A percentile compares a stretch with the other conserved stretches of the same genome.
phyloP scores from a whole-genome alignment of 345 rosid genomes.

The Luvunga scandens region DNA sequence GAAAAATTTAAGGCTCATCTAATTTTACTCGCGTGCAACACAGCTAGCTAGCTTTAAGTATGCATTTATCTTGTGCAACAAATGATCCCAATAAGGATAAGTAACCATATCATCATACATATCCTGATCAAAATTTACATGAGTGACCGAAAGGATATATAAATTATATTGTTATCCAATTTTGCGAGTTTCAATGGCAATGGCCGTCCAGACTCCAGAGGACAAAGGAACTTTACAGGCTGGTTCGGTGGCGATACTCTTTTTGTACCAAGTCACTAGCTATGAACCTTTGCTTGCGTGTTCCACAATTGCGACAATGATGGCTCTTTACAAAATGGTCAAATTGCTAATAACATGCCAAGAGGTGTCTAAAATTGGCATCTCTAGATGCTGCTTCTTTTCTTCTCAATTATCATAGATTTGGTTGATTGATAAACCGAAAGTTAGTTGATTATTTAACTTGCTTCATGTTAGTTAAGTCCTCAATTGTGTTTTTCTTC shows the following conservation, averaged over 20 bases:
- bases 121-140: too few relatives aligned
- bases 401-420: not conserved
- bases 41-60: not conserved
- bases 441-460: not conserved
- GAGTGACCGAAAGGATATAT: too few relatives aligned
- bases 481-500: too few relatives aligned
- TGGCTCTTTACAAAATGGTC: not conserved
- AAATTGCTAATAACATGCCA: not conserved
- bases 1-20: not conserved
- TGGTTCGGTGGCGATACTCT: slow-evolving; percentile 5
- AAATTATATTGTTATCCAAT: not conserved
- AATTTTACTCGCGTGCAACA: not conserved
- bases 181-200: not conserved
- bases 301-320: not conserved
- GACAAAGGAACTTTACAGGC: slow-evolving; percentile 15
- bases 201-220: not conserved
- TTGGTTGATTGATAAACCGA: not conserved
- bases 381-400: not conserved
- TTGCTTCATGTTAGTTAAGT: not conserved
- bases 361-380: not conserved
- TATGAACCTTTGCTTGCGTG: not conserved
- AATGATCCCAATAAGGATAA: not conserved
- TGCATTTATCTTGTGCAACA: not conserved
- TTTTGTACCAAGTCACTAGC: not conserved
- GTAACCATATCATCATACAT: not conserved